These are phyloP conservation scores for Ulmus americana DNA, from an alignment of 331 rosid species.

Conservation along the genomic window DNA sequence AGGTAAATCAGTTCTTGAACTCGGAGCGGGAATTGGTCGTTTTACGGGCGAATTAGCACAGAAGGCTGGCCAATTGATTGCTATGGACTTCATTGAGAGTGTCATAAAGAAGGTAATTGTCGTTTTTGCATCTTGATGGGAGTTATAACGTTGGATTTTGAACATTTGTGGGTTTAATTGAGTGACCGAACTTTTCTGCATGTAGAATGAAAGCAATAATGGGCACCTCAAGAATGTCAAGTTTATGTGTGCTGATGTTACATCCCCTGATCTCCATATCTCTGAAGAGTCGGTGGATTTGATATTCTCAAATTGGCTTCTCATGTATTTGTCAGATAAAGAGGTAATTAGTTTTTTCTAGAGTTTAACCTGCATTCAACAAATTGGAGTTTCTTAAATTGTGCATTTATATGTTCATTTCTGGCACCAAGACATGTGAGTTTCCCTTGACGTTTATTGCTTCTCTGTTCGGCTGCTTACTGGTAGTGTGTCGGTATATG, in stretches of 20 bases:
- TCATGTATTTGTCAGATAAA: conserved; percentile 82
- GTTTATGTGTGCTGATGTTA: conserved; percentile 86
- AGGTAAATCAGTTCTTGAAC: conserved; percentile 76
- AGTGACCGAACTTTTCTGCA: not conserved
- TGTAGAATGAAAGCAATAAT: conserved; percentile 69
- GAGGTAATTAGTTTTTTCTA: conserved; percentile 45
- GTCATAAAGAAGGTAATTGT: conserved; percentile 72
- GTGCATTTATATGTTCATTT: not conserved
- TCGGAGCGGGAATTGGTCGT: conserved; percentile 96
- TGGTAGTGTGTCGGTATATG: not conserved
- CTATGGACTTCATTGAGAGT: conserved; percentile 81
- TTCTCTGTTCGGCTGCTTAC: not conserved
- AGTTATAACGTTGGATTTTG: not conserved
- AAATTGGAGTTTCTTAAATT: not conserved
- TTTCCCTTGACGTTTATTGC: not conserved
- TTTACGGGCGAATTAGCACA: conserved; percentile 81
- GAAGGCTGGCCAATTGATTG: conserved; percentile 75
- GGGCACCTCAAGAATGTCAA: conserved; percentile 72
- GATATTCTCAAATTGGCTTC: conserved; percentile 92
- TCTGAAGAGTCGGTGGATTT: conserved; percentile 68
- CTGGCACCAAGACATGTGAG: not conserved
- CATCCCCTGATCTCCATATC: conserved; percentile 56
- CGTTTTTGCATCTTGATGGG: conserved; percentile 2
- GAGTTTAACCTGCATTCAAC: not conserved
- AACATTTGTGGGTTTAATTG: not conserved